These are phyloP conservation scores for Amphichorda felina DNA, from an alignment of 2,329 filamentous ascomycete species.

Conservation along the genomic window DNA sequence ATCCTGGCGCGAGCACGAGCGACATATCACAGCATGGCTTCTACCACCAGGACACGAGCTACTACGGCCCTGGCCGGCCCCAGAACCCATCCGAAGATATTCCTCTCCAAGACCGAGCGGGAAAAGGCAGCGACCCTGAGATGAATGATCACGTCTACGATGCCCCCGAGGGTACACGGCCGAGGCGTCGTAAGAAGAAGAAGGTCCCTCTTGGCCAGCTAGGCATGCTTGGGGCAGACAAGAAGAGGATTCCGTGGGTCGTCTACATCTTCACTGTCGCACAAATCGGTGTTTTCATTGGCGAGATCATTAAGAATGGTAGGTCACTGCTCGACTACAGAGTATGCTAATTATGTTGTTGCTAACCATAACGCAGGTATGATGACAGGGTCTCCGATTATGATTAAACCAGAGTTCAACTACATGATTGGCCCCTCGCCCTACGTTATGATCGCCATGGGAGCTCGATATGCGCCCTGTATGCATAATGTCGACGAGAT, in stretches of 20 bases:
- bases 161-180: constrained; percentile 22
- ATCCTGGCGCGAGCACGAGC: constrained; percentile 19
- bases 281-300: constrained; percentile 80
- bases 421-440: constrained; percentile 93
- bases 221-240: constrained; percentile 44
- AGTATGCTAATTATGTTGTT: too few species aligned
- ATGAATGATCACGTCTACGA: constrained; percentile 51
- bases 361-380: constrained; percentile 35
- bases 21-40: constrained; percentile 21
- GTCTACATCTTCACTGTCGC: constrained; percentile 68
- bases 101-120: constrained; percentile 38
- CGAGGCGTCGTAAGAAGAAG: constrained; percentile 20
- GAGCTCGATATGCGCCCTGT: constrained; percentile 81
- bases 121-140: constrained; percentile 21
- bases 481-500: constrained; percentile 75
- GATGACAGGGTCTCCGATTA: constrained; percentile 66
- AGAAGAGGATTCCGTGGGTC: constrained; percentile 60
- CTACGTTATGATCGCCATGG: constrained; percentile 92
- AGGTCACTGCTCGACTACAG: constrained; percentile 16
- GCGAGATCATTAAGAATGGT: constrained; percentile 77
- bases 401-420: constrained; percentile 79
- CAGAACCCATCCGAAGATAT: constrained; percentile 34
- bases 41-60: constrained; percentile 42
- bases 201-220: constrained; percentile 45
- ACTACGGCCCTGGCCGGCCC: constrained; percentile 34